Base-by-base conservation (phyloP, 2,329 filamentous ascomycete genomes). In the Cercospora janseana region DNA sequence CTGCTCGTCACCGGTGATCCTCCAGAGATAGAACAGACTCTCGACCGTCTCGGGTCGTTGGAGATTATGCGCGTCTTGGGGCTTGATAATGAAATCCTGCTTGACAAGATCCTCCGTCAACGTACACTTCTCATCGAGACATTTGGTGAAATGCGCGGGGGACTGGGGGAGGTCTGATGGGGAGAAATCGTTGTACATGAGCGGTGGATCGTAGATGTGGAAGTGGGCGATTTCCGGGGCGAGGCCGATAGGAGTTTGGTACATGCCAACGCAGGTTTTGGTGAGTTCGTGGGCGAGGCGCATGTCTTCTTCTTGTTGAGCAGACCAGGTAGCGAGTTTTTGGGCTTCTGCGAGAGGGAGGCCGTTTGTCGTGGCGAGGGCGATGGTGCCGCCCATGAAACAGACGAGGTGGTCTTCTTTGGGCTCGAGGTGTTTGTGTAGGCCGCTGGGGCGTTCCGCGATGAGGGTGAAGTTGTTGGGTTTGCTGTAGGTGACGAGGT, bases 371-470 rank as follows among this genome's bases (percentile, higher is more conserved):
- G 83, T 88, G 0, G 81, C 91, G 1, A 98, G 79, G 0, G 92
- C 92, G 62, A 98, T 95, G 3, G 92, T 96, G 6, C 93, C 93
- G 0, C 92, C 91, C 81, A 96, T 86, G 76, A 98, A 98, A 72
- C 93, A 98, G 28, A 95, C 92, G 4, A 97, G 78, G 65, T 98
- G 93, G 66, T 98, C 93, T 91, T 98, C 97, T 72, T 98, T 98
- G 18, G 91, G 86, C 10, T 81, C 83, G 16, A 97, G 69, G 0
- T 74, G 62, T 4, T 77, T 76, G 20, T 77, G 66, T 6, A 98
- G 72, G 3, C 93, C 93, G 40, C 77, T 75, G 0, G 88, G 90
- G 7, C 88, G 81, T 71, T 98, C 93, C 27, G 84, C 93, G 12
- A 98, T 81, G 45, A 97, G 83, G n/a, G 92, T 95, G 58, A 95